Evolutionary conservation across 2,329 filamentous ascomycete genomes (phyloP).

Genomic region (Didymella sp.): DNA sequence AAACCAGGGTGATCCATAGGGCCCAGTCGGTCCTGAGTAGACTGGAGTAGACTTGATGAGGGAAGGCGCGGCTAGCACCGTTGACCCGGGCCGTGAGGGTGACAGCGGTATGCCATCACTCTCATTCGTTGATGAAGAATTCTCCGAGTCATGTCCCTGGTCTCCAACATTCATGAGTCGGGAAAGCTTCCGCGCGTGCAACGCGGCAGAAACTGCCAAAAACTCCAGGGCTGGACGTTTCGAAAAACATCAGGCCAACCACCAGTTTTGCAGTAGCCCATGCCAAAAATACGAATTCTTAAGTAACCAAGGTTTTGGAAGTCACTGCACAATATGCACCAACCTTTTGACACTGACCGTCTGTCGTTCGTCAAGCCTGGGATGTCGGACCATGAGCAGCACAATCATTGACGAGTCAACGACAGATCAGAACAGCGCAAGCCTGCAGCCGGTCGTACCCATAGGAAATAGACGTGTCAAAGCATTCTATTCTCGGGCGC

Average conservation of each 20-base stretch:
- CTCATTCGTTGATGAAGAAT: slow-evolving; percentile 9
- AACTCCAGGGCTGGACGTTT: not conserved
- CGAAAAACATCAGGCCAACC: slow-evolving; percentile 6
- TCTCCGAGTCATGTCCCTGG: slow-evolving; percentile 8
- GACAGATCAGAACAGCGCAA: not conserved
- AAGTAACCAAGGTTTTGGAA: not conserved
- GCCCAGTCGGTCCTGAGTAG: not conserved
- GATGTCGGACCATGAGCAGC: not conserved
- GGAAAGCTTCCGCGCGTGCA: not conserved
- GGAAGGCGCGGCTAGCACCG: not conserved
- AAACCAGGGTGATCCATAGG: slow-evolving; percentile 1
- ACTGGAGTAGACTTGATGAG: not conserved
- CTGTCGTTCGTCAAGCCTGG: too few relatives aligned
- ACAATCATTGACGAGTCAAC: not conserved
- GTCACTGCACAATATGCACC: not conserved
- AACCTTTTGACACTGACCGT: not conserved
- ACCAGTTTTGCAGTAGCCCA: not conserved
- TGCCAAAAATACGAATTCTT: not conserved
- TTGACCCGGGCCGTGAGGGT: slow-evolving; percentile 7
- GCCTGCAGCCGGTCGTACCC: not conserved
- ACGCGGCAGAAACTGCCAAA: not conserved
- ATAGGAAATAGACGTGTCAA: not conserved
- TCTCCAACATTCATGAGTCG: not conserved
- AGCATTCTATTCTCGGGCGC: not conserved
- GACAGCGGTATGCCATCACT: slow-evolving; percentile 11